Conservation (phyloP, 2,329 filamentous ascomycete species). For the Penicillium paneum region DNA sequence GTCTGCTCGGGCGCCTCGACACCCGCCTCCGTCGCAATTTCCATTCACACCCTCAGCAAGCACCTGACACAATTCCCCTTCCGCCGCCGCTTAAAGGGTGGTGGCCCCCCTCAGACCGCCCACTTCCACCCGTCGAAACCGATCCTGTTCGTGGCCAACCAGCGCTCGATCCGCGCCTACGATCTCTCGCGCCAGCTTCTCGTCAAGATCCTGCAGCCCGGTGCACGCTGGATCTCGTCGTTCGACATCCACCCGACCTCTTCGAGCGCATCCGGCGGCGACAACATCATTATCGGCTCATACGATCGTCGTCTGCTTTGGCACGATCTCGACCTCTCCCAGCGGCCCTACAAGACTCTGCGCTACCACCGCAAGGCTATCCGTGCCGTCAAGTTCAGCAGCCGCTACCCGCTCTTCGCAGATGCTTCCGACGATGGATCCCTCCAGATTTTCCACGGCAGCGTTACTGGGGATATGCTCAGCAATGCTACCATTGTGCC, state of each 20-base stretch:
- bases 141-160: slow-evolving; percentile 93
- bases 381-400: slow-evolving; percentile 74
- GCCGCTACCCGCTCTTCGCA: slow-evolving; percentile 79
- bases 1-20: slow-evolving; percentile 67
- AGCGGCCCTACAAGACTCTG: slow-evolving; percentile 90
- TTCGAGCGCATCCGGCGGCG: slow-evolving; percentile 83
- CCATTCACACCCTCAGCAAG: slow-evolving; percentile 92
- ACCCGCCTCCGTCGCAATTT: slow-evolving; percentile 62
- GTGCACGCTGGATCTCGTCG: slow-evolving; percentile 88
- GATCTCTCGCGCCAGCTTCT: slow-evolving; percentile 89
- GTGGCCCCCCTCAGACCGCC: slow-evolving; percentile 77
- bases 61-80: slow-evolving; percentile 95
- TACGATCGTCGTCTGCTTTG: slow-evolving; percentile 92
- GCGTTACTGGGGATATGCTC: slow-evolving; percentile 90
- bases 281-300: slow-evolving; percentile 89
- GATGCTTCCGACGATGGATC: slow-evolving; percentile 94
- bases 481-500: slow-evolving; percentile 96
- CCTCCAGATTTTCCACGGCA: slow-evolving; percentile 94
- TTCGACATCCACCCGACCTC: slow-evolving; percentile 91
- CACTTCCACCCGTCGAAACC: slow-evolving; percentile 93
- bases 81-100: slow-evolving; percentile 65
- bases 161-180: slow-evolving; percentile 88
- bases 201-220: slow-evolving; percentile 88
- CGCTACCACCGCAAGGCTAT: slow-evolving; percentile 93
- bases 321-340: slow-evolving; percentile 93